Evolutionary conservation across 2,329 filamentous ascomycete species (phyloP).

Genomic region (Exophiala sideris): DNA sequence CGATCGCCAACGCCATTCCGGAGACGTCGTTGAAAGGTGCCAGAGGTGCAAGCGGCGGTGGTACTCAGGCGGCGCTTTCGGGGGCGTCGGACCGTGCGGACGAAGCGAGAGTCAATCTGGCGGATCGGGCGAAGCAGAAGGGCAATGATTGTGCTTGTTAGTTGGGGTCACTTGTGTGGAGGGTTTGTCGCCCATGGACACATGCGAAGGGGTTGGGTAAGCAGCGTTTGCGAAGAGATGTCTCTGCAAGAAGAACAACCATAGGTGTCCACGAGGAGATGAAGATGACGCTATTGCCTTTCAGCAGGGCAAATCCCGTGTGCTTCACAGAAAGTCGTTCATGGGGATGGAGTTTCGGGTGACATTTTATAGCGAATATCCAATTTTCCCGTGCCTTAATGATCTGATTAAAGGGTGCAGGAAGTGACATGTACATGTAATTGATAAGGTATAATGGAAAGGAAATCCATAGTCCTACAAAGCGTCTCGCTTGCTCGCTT

Average conservation of each 20-base stretch:
- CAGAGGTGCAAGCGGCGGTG: conserved; percentile 53
- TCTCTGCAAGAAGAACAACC: not conserved
- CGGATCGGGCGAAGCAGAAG: conserved; percentile 66
- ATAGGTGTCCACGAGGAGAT: too few species aligned
- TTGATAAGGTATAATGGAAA: too few species aligned
- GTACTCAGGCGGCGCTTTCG: conserved; percentile 58
- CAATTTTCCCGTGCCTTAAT: too few species aligned
- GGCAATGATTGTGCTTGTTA: conserved; percentile 93
- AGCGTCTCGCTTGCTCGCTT: too few species aligned
- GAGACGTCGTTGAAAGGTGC: conserved; percentile 89
- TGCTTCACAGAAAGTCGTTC: too few species aligned
- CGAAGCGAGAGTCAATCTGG: conserved; percentile 74
- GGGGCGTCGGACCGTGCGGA: conserved; percentile 39
- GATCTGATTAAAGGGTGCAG: too few species aligned
- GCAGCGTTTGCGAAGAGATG: not conserved
- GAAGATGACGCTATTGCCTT: too few species aligned
- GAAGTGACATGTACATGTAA: too few species aligned
- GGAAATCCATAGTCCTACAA: too few species aligned
- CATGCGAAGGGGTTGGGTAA: not conserved
- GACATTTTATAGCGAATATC: too few species aligned
- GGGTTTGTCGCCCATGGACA: not conserved
- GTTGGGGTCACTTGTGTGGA: not conserved
- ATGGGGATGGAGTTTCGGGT: too few species aligned
- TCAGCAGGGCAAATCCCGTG: too few species aligned
- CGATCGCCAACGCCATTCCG: conserved; percentile 95